Conservation (phyloP, 805 yeast species). For the Suhomyces emberorum region DNA sequence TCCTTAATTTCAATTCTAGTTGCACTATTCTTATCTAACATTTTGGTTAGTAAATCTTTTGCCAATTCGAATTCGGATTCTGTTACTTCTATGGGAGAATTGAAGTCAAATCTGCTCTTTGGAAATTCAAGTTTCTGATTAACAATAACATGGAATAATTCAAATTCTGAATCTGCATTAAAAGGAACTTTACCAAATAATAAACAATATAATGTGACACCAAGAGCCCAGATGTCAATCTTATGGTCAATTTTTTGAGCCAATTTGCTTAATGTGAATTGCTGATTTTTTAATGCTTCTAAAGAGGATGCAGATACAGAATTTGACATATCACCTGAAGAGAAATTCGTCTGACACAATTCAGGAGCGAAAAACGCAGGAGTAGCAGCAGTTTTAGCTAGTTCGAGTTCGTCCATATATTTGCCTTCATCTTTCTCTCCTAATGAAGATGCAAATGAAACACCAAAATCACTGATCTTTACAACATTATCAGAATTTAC, state of each 20-base stretch:
- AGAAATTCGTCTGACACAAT: conserved; percentile 62
- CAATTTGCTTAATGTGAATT: conserved; percentile 16
- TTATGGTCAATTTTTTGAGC: conserved; percentile 64
- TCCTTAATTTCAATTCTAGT: conserved; percentile 66
- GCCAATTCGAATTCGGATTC: conserved; percentile 46
- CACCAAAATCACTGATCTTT: conserved; percentile 96
- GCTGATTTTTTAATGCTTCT: conserved; percentile 21
- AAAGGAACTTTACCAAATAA: conserved; percentile 89
- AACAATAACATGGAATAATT: conserved; percentile 77
- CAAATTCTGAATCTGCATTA: conserved; percentile 81
- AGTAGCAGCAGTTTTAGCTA: conserved; percentile 96
- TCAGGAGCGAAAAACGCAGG: conserved; percentile 93
- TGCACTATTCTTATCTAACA: conserved; percentile 69
- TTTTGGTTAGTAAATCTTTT: conserved; percentile 54
- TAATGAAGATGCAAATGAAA: conserved; percentile 65
- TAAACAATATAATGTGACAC: conserved; percentile 85
- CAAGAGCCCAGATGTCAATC: conserved; percentile 97
- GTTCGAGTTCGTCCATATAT: conserved; percentile 58
- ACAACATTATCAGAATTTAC: conserved; percentile 68
- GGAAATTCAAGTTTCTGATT: conserved; percentile 62
- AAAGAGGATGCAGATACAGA: conserved; percentile 18
- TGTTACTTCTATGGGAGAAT: conserved; percentile 37
- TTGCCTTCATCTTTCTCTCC: conserved; percentile 44
- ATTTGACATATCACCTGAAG: conserved; percentile 9
- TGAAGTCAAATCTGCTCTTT: conserved; percentile 24